phyloP scores from a whole-genome alignment of 208 protist species.

The Wallacemonas sp. region DNA sequence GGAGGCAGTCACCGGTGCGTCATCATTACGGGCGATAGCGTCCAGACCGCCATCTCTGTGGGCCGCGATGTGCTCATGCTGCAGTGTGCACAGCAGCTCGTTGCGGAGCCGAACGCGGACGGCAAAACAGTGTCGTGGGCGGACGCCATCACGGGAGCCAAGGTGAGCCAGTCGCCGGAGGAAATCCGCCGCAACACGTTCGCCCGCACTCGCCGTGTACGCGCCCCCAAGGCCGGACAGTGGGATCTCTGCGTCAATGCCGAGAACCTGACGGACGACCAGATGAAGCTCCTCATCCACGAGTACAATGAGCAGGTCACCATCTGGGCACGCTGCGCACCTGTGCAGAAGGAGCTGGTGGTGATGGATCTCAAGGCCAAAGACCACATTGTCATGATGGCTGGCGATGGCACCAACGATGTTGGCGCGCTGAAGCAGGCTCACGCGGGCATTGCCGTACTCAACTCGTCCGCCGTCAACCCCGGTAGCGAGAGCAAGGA shows the following conservation, averaged over 20 bases:
- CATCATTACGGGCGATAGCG: slow-evolving; percentile 99
- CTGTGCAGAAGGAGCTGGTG: slow-evolving; percentile 89
- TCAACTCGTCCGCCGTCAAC: slow-evolving; percentile 85
- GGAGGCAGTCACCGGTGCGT: slow-evolving; percentile 85
- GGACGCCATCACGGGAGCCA: slow-evolving; percentile 48
- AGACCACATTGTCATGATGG: slow-evolving; percentile 90
- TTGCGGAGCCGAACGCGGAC: slow-evolving; percentile 27
- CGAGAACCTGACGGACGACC: slow-evolving; percentile 35
- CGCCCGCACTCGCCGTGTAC: slow-evolving; percentile 32
- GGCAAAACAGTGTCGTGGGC: slow-evolving; percentile 48
- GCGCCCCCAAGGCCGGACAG: slow-evolving; percentile 34
- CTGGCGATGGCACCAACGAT: slow-evolving; percentile 96
- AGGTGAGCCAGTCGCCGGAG: slow-evolving; percentile 12
- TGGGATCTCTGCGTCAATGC: slow-evolving; percentile 90
- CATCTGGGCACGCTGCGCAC: slow-evolving; percentile 90
- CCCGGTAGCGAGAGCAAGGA: slow-evolving; percentile 14
- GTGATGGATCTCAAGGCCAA: slow-evolving; percentile 86
- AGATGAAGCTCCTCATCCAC: slow-evolving; percentile 45
- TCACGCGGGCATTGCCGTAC: slow-evolving; percentile 96
- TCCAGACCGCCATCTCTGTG: slow-evolving; percentile 96
- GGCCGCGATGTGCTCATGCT: slow-evolving; percentile 90
- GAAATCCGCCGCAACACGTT: slow-evolving; percentile 63
- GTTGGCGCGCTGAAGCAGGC: slow-evolving; percentile 99
- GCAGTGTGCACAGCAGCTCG: slow-evolving; percentile 57
- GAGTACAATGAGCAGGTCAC: slow-evolving; percentile 79